Conservation (phyloP, 2,329 filamentous ascomycete genomes). For the Alternaria postmessia region DNA sequence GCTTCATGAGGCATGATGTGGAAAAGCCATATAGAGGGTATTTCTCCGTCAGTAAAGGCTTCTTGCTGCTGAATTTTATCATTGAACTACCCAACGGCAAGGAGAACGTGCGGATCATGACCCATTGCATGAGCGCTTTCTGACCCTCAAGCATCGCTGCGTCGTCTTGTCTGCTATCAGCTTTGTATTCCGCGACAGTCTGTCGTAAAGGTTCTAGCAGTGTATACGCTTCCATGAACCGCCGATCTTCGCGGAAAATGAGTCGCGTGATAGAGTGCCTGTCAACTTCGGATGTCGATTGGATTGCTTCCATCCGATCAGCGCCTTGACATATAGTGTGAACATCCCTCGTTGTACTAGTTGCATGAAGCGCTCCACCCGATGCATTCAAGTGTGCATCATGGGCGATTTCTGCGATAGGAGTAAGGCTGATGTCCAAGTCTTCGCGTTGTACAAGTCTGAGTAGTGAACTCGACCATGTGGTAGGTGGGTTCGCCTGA, state of each 20-base stretch:
- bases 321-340: constrained; percentile 76
- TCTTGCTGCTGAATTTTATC: constrained; percentile 85
- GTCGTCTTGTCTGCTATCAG: constrained; percentile 81
- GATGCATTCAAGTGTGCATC: constrained; percentile 35
- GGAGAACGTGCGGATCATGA: constrained; percentile 87
- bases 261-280: constrained; percentile 81
- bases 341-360: constrained; percentile 66
- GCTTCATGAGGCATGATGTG: constrained; percentile 88
- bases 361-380: constrained; percentile 22
- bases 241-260: constrained; percentile 90
- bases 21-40: constrained; percentile 91
- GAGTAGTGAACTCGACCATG: constrained; percentile 76
- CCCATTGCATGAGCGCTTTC: constrained; percentile 84
- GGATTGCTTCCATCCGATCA: constrained; percentile 70
- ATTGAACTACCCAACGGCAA: constrained; percentile 87
- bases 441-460: constrained; percentile 83
- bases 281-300: constrained; percentile 84
- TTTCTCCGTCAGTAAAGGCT: constrained; percentile 90
- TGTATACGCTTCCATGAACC: constrained; percentile 83
- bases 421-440: constrained; percentile 60
- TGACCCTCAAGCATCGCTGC: constrained; percentile 89
- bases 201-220: constrained; percentile 86
- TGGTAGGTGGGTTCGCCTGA: constrained; percentile 79
- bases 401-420: constrained; percentile 28
- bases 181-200: constrained; percentile 78